These are phyloP conservation scores for Annulohypoxylon moriforme DNA, from an alignment of 495 filamentous ascomycete species.

Conservation along the genomic window DNA sequence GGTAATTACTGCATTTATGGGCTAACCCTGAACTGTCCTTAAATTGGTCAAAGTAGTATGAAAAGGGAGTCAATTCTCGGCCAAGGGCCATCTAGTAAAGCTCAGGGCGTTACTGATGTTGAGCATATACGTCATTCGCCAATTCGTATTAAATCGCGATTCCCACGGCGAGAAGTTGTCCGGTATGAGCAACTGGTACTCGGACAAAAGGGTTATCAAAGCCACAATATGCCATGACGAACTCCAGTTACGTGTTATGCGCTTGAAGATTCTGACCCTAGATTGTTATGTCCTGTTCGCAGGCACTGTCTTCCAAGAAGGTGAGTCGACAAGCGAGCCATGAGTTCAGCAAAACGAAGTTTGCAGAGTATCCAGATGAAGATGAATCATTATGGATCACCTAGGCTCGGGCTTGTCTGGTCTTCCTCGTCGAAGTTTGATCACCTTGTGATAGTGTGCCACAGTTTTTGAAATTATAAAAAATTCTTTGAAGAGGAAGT, in stretches of 20 bases:
- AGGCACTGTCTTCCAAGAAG: neutral
- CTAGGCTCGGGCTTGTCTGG: slow-evolving; percentile 9
- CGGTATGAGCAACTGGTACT: slow-evolving; percentile 5
- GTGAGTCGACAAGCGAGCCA: neutral
- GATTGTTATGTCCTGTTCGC: neutral
- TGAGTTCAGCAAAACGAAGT: slow-evolving; percentile 17
- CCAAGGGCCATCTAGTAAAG: neutral
- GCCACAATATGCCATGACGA: slow-evolving; percentile 6
- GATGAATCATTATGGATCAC: slow-evolving; percentile 1
- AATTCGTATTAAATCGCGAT: neutral
- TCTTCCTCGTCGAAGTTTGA: slow-evolving; percentile 32
- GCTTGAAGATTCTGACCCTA: neutral
- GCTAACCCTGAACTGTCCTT: slow-evolving; percentile 1
- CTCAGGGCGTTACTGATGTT: neutral
- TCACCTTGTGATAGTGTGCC: slow-evolving; percentile 25
- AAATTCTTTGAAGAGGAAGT: neutral
- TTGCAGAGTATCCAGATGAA: slow-evolving; percentile 2
- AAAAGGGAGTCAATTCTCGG: neutral
- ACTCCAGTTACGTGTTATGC: slow-evolving; percentile 3
- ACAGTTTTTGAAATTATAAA: slow-evolving; percentile 8
- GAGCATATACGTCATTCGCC: neutral
- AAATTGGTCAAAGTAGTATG: neutral
- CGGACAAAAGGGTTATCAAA: neutral
- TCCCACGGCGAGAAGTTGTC: neutral
- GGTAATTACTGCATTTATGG: slow-evolving; percentile 5